Evolutionary conservation across 805 yeast genomes (phyloP).

Genomic region (Sugiyamaella lignohabitans): DNA sequence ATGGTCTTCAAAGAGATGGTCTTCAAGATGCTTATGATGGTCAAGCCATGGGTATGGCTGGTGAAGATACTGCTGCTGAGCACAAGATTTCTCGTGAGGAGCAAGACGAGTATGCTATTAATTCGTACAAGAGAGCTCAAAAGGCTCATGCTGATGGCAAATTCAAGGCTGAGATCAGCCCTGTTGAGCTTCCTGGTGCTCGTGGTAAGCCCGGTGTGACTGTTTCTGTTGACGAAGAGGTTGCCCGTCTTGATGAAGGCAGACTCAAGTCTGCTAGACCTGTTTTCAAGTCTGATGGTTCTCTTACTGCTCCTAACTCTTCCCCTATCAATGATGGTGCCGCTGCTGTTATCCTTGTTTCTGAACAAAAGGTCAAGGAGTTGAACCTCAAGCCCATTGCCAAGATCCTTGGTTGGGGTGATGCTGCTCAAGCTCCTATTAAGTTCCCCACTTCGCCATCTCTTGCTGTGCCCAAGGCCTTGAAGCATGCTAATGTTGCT

Average conservation of each 20-base stretch:
- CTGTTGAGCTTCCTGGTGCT: conserved; percentile 80
- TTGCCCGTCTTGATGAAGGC: conserved; percentile 64
- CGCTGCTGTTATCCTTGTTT: conserved; percentile 86
- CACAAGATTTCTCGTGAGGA: conserved; percentile 70
- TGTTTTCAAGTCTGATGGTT: conserved; percentile 92
- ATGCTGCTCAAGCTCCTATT: conserved; percentile 91
- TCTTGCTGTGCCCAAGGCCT: conserved; percentile 91
- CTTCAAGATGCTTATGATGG: conserved; percentile 85
- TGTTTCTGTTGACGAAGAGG: conserved; percentile 79
- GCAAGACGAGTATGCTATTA: conserved; percentile 84
- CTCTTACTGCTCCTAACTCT: conserved; percentile 96
- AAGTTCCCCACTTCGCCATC: conserved; percentile 97
- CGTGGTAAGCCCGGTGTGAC: conserved; percentile 79
- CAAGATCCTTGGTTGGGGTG: conserved; percentile 91
- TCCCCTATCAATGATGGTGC: conserved; percentile 97
- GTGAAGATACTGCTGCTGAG: conserved; percentile 91
- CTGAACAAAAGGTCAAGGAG: conserved; percentile 79
- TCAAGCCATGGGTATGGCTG: conserved; percentile 92
- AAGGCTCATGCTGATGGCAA: conserved; percentile 75
- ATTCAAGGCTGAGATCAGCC: conserved; percentile 75
- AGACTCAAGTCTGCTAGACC: conserved; percentile 82
- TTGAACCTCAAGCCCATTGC: conserved; percentile 85
- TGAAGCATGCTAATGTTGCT: conserved; percentile 71
- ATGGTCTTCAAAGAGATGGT: conserved; percentile 91
- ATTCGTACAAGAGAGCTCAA: conserved; percentile 80